Evolutionary conservation across 805 yeast species (phyloP).

Genomic region (Diddensiella santjacobensis): DNA sequence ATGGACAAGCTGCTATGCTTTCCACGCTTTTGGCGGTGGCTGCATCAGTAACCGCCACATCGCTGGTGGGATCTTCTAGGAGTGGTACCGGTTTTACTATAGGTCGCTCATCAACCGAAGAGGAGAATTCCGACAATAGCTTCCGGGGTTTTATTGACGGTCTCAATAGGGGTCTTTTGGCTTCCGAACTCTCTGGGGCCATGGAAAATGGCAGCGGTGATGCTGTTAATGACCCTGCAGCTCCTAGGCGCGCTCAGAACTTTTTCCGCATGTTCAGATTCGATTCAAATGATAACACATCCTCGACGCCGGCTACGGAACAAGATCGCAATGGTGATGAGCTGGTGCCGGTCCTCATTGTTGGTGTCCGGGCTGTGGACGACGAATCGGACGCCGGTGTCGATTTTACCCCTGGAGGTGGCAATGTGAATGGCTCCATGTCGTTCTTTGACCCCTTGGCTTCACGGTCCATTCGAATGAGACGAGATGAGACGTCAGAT

Average conservation of each 20-base stretch:
- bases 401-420: constrained; percentile 2
- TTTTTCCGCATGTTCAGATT: constrained; percentile 36
- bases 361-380: constrained; percentile 46
- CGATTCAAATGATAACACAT: constrained; percentile 17
- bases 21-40: constrained; percentile 44
- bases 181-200: constrained; percentile 35
- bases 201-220: constrained; percentile 6
- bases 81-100: constrained; percentile 16
- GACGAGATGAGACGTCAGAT: background rate
- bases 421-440: background rate
- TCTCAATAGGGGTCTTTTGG: constrained; percentile 39
- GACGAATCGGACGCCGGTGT: constrained; percentile 15
- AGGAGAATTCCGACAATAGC: constrained; percentile 33
- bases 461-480: constrained; percentile 7
- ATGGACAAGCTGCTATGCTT: constrained; percentile 41
- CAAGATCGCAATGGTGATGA: constrained; percentile 9
- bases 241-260: constrained; percentile 21
- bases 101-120: constrained; percentile 16
- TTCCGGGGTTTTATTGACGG: constrained; percentile 45
- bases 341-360: constrained; percentile 45
- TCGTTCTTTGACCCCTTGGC: constrained; percentile 21
- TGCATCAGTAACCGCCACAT: constrained; percentile 42
- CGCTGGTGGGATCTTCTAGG: constrained; percentile 34
- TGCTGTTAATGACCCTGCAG: constrained; percentile 5
- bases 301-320: constrained; percentile 28